Base-by-base conservation (phyloP, 163 green algal genomes). In the Prototheca cutis region DNA sequence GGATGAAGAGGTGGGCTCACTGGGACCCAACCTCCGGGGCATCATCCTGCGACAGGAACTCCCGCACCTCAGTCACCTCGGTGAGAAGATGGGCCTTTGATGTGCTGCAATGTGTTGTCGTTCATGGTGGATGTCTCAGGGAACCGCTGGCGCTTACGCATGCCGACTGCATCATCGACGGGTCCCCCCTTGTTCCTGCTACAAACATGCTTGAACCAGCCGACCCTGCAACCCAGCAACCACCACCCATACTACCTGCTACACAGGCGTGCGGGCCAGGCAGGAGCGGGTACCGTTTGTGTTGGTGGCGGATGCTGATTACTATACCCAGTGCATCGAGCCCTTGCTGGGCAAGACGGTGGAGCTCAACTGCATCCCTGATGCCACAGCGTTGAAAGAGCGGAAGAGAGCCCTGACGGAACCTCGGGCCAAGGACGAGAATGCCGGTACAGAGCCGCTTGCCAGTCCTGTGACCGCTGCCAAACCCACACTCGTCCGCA, bases 251-350 rank as follows among this genome's bases (percentile, higher is more conserved):
- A n/a, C n/a, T n/a, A n/a, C n/a, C n/a, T n/a, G n/a, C n/a, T n/a
- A n/a, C n/a, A 18, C 66, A 74, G 66, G 85, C 25, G 85, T 95
- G 63, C 72, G 88, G 15, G 81, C 88, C 0, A 65, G 89, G 17
- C 89, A 96, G 78, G 90, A 98, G 74, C 62, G 76, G 5, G 78
- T 96, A 32, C 69, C 83, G 2, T 95, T 97, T 74, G 86, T 82
- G 19, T 88, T 80, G 0, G 86, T 81, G 34, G 84, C 94, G 25
- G 86, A 95, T 40, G 64, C 70, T 1, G 68, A 78, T 10, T 64
- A 66, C 0, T 39, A 90, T 23, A 40, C 58, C 1, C 30, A 66
- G 1, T 42, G 66, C 8, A 59, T 92, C 4, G 29, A 61, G 25
- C 78, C 79, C 0, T 71, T 95, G 19, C 29, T 73, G 48, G 61